Conservation (phyloP, 441 rosid genomes). For the Gossypium schwendimanii region DNA sequence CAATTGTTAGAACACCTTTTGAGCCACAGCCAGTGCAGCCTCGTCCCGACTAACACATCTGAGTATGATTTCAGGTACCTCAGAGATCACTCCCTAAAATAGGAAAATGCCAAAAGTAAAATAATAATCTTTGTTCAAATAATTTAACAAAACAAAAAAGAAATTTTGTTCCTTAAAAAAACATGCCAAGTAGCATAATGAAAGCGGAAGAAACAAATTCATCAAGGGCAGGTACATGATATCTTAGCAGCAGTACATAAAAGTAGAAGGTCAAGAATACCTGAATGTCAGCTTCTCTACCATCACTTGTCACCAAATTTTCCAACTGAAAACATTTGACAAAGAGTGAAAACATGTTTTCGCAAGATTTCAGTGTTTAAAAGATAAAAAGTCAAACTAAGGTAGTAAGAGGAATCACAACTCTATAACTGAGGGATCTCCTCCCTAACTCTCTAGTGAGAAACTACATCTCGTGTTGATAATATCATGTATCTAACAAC, state of each 20-base stretch:
- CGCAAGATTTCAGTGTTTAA: background rate
- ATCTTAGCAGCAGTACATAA: background rate
- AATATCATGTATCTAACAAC: background rate
- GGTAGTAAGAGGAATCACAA: background rate
- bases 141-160: conserved; percentile 4
- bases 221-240: background rate
- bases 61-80: conserved; percentile 92
- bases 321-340: conserved; percentile 63
- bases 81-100: conserved; percentile 68
- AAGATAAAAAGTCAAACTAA: background rate
- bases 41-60: conserved; percentile 93
- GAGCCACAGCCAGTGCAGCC: conserved; percentile 97
- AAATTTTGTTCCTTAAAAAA: background rate
- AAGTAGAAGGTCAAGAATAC: conserved; percentile 32
- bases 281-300: conserved; percentile 85
- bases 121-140: background rate
- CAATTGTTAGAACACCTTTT: conserved; percentile 42
- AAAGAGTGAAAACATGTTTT: conserved; percentile 18
- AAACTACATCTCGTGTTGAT: background rate
- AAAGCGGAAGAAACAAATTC: background rate
- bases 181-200: no score
- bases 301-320: conserved; percentile 54
- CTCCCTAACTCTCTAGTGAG: background rate
- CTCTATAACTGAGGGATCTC: background rate
- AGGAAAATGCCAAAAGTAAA: background rate